Percentiles rank a stretch among this genome's conserved stretches.
Evolutionary conservation across 768 basidiomycete genomes (phyloP).

Genomic region (Naganishia vishniacii): DNA sequence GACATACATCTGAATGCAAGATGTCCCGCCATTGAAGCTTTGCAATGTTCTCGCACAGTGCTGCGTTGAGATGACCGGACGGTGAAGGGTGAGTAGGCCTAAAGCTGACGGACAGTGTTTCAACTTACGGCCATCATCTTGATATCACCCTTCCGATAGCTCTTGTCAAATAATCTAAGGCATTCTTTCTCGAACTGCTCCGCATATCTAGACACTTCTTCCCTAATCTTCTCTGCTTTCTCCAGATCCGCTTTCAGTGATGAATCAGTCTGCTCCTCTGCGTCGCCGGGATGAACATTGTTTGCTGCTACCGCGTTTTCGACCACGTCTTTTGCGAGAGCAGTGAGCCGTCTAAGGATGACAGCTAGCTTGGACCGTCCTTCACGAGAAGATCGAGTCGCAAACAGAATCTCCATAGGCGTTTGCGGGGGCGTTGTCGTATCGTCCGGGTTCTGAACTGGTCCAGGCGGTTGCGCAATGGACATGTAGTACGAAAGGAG

Average conservation of each 20-base stretch:
- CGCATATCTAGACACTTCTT: slow-evolving; percentile 91
- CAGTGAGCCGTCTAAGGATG: slow-evolving; percentile 73
- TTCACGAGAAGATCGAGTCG: slow-evolving; percentile 61
- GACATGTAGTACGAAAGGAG: slow-evolving; percentile 91
- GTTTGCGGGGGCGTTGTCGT: slow-evolving; percentile 57
- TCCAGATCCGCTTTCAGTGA: slow-evolving; percentile 64
- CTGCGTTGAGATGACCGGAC: slow-evolving; percentile 53
- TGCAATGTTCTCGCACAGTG: slow-evolving; percentile 94
- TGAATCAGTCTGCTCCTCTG: slow-evolving; percentile 14
- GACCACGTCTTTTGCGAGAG: slow-evolving; percentile 80
- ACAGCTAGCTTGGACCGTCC: slow-evolving; percentile 84
- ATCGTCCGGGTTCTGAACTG: slow-evolving; percentile 13
- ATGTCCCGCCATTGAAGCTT: slow-evolving; percentile 95
- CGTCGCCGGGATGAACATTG: slow-evolving; percentile 5
- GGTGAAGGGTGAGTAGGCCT: too few relatives aligned
- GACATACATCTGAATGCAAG: slow-evolving; percentile 96
- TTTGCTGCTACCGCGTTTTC: slow-evolving; percentile 52
- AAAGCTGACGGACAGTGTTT: too few relatives aligned
- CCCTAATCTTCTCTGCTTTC: slow-evolving; percentile 67
- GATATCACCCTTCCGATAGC: slow-evolving; percentile 93
- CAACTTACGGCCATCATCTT: slow-evolving; percentile 91
- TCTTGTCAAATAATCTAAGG: slow-evolving; percentile 88
- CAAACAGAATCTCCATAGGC: slow-evolving; percentile 63
- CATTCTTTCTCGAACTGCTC: slow-evolving; percentile 99
- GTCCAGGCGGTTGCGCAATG: slow-evolving; percentile 55